These are phyloP conservation scores for Leccinum subgranulosum DNA, from an alignment of 768 basidiomycete species.

Conservation along the genomic window DNA sequence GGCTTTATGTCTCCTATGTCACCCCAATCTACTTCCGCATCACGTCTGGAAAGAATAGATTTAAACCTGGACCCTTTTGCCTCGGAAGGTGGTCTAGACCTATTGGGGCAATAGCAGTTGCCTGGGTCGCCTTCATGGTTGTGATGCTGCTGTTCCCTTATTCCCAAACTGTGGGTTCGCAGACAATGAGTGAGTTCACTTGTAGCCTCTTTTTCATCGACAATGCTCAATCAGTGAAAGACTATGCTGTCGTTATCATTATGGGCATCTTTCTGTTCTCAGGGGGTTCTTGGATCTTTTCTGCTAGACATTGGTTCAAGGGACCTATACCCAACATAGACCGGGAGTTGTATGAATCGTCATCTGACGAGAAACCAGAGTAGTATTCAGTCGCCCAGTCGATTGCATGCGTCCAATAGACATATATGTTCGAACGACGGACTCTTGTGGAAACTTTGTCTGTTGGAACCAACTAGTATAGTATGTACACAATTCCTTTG, in stretches of 20 bases:
- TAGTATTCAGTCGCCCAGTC: background rate
- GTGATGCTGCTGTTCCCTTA: constrained; percentile 35
- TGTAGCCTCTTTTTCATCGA: background rate
- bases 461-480: background rate
- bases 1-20: constrained; percentile 37
- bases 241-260: constrained; percentile 29
- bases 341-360: background rate
- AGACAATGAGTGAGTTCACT: constrained; percentile 34
- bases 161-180: constrained; percentile 14
- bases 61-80: constrained; percentile 35
- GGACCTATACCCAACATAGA: constrained; percentile 33
- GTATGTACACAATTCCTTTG: no score
- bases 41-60: constrained; percentile 31
- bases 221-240: background rate
- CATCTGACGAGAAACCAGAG: constrained; percentile 1
- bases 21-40: constrained; percentile 36
- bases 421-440: background rate
- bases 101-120: constrained; percentile 29
- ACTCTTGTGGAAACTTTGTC: background rate
- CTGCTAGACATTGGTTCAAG: constrained; percentile 34
- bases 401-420: background rate
- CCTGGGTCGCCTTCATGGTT: constrained; percentile 34
- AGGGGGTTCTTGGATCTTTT: constrained; percentile 32
- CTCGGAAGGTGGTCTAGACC: constrained; percentile 30
- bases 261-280: constrained; percentile 31